Base-by-base conservation (phyloP, 2,329 filamentous ascomycete genomes). In the Cladobotryum protrusum region DNA sequence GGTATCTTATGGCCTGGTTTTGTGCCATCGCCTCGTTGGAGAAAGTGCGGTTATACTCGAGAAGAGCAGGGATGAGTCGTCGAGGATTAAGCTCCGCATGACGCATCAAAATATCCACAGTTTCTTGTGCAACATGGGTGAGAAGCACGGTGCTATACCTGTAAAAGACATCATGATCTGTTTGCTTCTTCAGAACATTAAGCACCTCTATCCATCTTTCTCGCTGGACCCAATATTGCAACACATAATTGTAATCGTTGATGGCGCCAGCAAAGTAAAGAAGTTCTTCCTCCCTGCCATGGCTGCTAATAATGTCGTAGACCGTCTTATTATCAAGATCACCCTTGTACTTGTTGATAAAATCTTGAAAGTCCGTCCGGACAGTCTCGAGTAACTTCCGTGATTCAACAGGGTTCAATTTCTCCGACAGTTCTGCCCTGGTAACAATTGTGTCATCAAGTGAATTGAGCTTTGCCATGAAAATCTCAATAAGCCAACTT, bases 131-230 rank as follows among this genome's bases (percentile, higher is more conserved):
- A 3, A 85, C 85, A 63, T 96, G 88, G 14, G 84, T 86, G 86
- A 99, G 96, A 43, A 99, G 78, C n/a, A 97, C 91, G 61, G 86
- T 96, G 72, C 89, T 93, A 67, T 97, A 96, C 55, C 89, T 86
- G 73, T 97, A 97, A 70, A 97, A 99, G 42, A 95, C 88, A 45
- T 95, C 89, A 0, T 89, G 82, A 45, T 95, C 87, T 5, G 85
- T 95, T 69, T 99, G 93, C 67, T 87, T 90, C 72, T 96, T 95
- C 47, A 99, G 76, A 37, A 97, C 90, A 49, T 82, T 81, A 57
- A 99, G 74, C 2, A 90, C 89, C 60, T 96, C 90, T 4, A 74
- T 71, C 93, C 93, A 99, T 59, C 88, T 82, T 69, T 97, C 93
- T 52, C 92, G 81, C 68, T 97, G 93, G 15, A 97, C 86, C 93